Evolutionary conservation across 805 yeast genomes (phyloP).

Genomic region (Maudiozyma saulgeensis): DNA sequence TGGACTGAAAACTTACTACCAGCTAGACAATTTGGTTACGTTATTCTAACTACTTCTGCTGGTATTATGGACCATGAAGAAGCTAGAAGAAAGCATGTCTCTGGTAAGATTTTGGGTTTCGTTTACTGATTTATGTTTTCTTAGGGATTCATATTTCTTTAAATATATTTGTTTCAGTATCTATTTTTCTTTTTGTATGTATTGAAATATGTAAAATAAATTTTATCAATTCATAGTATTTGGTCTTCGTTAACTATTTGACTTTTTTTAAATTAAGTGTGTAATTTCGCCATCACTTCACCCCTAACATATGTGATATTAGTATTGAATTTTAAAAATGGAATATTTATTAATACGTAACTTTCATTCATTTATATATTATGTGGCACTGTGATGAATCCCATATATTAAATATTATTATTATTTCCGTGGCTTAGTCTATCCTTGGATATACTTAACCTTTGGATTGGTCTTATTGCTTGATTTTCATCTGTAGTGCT

Average conservation of each 20-base stretch:
- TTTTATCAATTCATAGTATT: no score
- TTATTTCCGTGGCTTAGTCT: background rate
- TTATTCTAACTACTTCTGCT: slow-evolving; percentile 95
- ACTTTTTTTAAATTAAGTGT: no score
- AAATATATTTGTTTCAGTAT: background rate
- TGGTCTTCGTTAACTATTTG: no score
- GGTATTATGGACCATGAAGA: slow-evolving; percentile 99
- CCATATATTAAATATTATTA: background rate
- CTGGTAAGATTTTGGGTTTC: slow-evolving; percentile 96
- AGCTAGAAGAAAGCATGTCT: slow-evolving; percentile 99
- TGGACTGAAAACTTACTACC: slow-evolving; percentile 98
- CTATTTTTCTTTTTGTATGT: background rate
- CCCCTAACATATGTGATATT: no score
- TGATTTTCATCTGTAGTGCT: background rate
- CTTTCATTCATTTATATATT: background rate
- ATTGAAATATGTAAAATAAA: background rate
- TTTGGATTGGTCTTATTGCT: background rate
- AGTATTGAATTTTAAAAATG: background rate
- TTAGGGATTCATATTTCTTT: background rate
- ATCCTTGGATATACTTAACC: background rate
- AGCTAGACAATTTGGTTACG: slow-evolving; percentile 98
- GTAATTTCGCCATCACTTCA: no score
- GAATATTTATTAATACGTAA: background rate
- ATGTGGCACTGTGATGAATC: background rate
- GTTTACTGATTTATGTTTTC: slow-evolving; percentile 52